A percentile compares a stretch with the other conserved stretches of the same genome.
Evolutionary conservation across 257 asterid species (phyloP).

Genomic region (Echites panduratus): DNA sequence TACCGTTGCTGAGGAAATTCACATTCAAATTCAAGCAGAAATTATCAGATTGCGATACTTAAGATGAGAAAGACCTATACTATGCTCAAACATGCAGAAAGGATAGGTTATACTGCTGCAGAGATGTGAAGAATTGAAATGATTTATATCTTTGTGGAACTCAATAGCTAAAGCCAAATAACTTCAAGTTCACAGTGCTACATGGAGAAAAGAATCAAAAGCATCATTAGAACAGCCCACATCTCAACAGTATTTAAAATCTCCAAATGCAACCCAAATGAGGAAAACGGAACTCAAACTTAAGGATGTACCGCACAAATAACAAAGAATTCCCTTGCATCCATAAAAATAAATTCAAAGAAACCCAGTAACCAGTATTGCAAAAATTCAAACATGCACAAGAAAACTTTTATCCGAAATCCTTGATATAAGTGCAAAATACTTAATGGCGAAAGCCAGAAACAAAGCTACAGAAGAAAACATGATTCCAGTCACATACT

Average conservation of each 20-base stretch:
- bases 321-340: neutral
- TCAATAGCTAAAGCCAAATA: neutral
- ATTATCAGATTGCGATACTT: neutral
- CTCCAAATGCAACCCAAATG: neutral
- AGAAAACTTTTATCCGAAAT: neutral
- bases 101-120: neutral
- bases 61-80: neutral
- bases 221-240: neutral
- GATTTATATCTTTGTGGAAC: neutral
- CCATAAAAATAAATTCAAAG: neutral
- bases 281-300: neutral
- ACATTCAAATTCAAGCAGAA: neutral
- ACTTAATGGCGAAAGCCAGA: neutral
- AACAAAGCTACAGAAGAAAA: neutral
- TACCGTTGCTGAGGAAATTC: neutral
- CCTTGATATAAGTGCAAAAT: neutral
- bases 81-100: neutral
- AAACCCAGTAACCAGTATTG: neutral
- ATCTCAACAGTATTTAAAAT: neutral
- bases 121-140: neutral
- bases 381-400: conserved; percentile 1
- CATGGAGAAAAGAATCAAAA: neutral
- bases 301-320: too few species aligned
- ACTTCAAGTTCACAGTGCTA: neutral
- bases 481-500: neutral